Evolutionary conservation across 768 basidiomycete species (phyloP), one percentile per base, ranked within the genome.

Genomic region (Suillus bovinus): DNA sequence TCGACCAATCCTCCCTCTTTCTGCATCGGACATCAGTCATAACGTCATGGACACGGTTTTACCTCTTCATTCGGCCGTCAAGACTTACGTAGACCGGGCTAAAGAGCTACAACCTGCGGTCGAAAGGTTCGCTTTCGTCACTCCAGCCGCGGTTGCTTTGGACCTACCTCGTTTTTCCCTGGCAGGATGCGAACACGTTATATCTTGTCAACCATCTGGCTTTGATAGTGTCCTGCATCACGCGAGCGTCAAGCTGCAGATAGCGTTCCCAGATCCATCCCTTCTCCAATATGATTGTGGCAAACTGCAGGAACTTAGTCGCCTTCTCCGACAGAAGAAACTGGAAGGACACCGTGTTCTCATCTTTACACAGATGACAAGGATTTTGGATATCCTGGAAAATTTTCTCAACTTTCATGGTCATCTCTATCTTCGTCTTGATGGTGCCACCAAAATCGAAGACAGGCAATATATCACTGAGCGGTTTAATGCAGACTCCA

Each of bases 321-420:
- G 77, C 29, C 79, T 99, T 31, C 80, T 99, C 11, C 86, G 93
- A 50, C 85, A 91, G 73, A 91, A 87, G 74, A 94, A 95, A 71
- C 85, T 87, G 0, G 93, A 87, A 7, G 94, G 94, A 0, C 95
- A 97, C 71, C 90, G 96, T 8, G 83, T 92, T 29, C 81, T 99
- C 53, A 96, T 99, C 65, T 99, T 99, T 76, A 98, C 96, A 0
- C 96, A 99, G 70, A 98, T 98, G 96, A 96, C 96, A 34, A 83
- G 84, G 63, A 89, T 99, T 36, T 82, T 99, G 62, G 96, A 99
- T 71, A 93, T 99, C 63, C 83, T 99, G 58, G 96, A 98, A 72
- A 88, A 89, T 20, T 99, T 94, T 74, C 82, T 98, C 62, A 96
- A 91, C 68, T 88, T 94, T 61, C 94, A 95, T 70, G 96, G 96